These are phyloP conservation scores for Boletus fagicola DNA, from an alignment of 768 basidiomycete species.

Conservation along the genomic window DNA sequence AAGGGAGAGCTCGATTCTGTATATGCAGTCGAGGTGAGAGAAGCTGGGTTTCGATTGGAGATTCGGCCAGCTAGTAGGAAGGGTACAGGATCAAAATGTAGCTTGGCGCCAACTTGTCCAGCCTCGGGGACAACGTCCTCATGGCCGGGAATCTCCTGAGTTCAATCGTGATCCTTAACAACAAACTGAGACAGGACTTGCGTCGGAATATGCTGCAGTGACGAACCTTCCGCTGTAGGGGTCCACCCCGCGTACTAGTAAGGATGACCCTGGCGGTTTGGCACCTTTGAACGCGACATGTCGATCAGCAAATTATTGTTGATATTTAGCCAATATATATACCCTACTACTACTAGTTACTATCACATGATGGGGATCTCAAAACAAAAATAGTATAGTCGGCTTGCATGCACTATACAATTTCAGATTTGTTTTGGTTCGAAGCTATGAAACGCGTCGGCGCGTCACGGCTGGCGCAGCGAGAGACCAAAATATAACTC, in stretches of 20 bases:
- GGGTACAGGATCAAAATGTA: neutral
- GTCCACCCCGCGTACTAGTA: too few relatives aligned
- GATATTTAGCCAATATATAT: too few relatives aligned
- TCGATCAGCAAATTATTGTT: too few relatives aligned
- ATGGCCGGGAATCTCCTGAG: neutral
- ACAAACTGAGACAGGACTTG: neutral
- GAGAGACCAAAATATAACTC: constrained; percentile 10
- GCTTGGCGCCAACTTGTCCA: neutral
- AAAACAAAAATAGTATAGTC: too few relatives aligned
- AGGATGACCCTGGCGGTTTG: too few relatives aligned
- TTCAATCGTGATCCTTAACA: neutral
- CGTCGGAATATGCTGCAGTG: neutral
- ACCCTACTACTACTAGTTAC: too few relatives aligned
- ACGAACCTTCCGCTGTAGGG: neutral
- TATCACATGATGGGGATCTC: too few relatives aligned
- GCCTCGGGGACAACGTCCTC: neutral
- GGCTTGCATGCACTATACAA: too few relatives aligned
- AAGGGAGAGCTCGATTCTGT: neutral
- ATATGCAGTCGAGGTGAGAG: neutral
- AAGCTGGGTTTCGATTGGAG: neutral
- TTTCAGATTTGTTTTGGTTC: too few relatives aligned
- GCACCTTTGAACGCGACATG: too few relatives aligned
- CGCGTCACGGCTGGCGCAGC: too few relatives aligned
- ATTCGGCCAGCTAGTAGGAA: neutral
- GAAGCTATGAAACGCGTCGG: too few relatives aligned